phyloP scores from a whole-genome alignment of 768 basidiomycete genomes.

The Tricholoma terreum region DNA sequence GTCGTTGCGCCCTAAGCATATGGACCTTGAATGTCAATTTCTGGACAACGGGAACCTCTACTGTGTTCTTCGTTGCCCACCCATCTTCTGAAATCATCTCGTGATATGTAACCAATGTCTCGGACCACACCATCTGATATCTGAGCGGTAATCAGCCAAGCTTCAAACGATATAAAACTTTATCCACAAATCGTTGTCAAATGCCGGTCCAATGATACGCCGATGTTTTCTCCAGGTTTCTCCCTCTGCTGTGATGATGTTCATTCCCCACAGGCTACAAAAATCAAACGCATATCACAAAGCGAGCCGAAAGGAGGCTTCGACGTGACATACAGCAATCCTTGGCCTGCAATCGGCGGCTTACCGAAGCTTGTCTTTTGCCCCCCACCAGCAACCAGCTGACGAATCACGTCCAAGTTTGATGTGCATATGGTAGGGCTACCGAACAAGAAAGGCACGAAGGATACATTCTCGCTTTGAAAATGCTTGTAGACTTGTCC shows the following conservation, averaged over 20 bases:
- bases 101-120: constrained; percentile 28
- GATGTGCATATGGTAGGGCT: constrained; percentile 37
- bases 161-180: neutral
- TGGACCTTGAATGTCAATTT: constrained; percentile 30
- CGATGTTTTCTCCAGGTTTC: constrained; percentile 46
- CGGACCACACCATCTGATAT: constrained; percentile 35
- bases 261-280: constrained; percentile 44
- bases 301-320: neutral
- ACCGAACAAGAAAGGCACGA: constrained; percentile 39
- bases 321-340: constrained; percentile 29
- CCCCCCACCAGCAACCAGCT: constrained; percentile 38
- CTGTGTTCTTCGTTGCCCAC: constrained; percentile 19
- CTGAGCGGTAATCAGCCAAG: constrained; percentile 13
- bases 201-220: constrained; percentile 42
- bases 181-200: constrained; percentile 38
- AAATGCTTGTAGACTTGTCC: constrained; percentile 33
- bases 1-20: too few relatives aligned
- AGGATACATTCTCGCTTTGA: constrained; percentile 37
- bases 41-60: constrained; percentile 24
- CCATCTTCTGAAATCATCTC: constrained; percentile 31
- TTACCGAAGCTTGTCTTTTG: constrained; percentile 41
- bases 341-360: constrained; percentile 28
- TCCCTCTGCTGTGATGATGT: constrained; percentile 42
- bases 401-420: constrained; percentile 46
- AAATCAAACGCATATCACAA: constrained; percentile 9